Evolutionary conservation across 2,329 filamentous ascomycete genomes (phyloP), one percentile per base, ranked within the genome.

Genomic region (Sarocladium oryzae): DNA sequence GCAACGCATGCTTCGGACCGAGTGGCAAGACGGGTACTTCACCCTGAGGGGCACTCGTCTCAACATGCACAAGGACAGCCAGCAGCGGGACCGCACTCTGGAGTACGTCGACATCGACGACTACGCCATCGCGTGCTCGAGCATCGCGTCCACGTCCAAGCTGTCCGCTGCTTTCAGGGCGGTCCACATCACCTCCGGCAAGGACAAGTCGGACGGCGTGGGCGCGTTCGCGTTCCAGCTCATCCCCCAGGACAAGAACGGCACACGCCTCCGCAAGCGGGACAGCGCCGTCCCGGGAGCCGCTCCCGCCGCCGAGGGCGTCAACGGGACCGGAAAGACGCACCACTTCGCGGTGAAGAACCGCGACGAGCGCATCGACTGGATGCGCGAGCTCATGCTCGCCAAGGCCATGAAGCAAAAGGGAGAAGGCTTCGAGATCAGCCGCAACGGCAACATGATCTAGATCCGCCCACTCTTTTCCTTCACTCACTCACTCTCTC

Each of bases 321-420:
- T 70, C 56, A 83, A 84, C 54, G 81, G 79, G 52, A 82, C 79
- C 10, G 82, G 82, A 60, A 96, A 96, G 77, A 87, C 88, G 40
- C 92, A 97, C 63, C 89, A 97, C 66, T 97, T 97, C 65, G 89
- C 92, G 0, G 92, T 96, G 59, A 86, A 86, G 70, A 82, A 77
- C 60, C 81, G 90, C 13, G 89, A 96, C 63, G 88, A 96, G 65
- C 81, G 92, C 55, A 96, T 97, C 61, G 92, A 96, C 66, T 99
- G 93, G 93, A 95, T 95, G 89, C 78, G 89, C 51, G 89, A 95
- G 76, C 73, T 95, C 55, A 95, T 95, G 89, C 81, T 95, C 41
- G 89, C 89, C 51, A 93, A 93, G 73, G 89, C 89, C 16, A 73
- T 89, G 64, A 88, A 85, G 74, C 86, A 89, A 69, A 93, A 91